phyloP scores from a whole-genome alignment of 768 basidiomycete species.

The Mycena vitilis region DNA sequence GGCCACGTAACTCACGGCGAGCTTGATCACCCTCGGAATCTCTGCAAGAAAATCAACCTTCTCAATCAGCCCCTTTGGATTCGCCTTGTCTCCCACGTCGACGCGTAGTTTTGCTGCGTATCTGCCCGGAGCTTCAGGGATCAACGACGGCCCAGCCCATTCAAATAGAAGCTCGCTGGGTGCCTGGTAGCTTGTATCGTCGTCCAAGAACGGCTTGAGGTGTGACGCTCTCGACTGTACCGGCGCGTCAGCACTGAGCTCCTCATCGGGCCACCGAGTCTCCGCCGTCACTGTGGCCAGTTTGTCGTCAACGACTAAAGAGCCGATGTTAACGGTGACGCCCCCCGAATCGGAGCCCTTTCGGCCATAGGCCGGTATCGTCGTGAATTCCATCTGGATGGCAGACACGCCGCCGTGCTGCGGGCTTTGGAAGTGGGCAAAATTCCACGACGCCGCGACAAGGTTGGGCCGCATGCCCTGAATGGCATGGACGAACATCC shows the following conservation, averaged over 20 bases:
- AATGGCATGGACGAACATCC: slow-evolving; percentile 95
- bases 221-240: slow-evolving; percentile 78
- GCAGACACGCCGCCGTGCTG: slow-evolving; percentile 83
- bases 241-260: slow-evolving; percentile 52
- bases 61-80: slow-evolving; percentile 84
- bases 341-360: slow-evolving; percentile 85
- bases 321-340: slow-evolving; percentile 88
- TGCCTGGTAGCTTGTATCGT: slow-evolving; percentile 83
- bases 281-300: slow-evolving; percentile 82
- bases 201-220: slow-evolving; percentile 68
- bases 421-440: slow-evolving; percentile 87
- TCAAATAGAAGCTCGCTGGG: slow-evolving; percentile 78
- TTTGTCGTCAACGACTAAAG: slow-evolving; percentile 83
- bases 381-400: slow-evolving; percentile 96
- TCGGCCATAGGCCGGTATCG: slow-evolving; percentile 81
- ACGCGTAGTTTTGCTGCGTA: slow-evolving; percentile 67
- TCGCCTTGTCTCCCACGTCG: slow-evolving; percentile 67
- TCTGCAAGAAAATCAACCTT: slow-evolving; percentile 97
- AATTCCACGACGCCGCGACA: slow-evolving; percentile 95
- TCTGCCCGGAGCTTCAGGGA: slow-evolving; percentile 61
- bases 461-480: slow-evolving; percentile 98
- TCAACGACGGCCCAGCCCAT: slow-evolving; percentile 81
- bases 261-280: slow-evolving; percentile 79
- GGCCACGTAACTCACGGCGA: slow-evolving; percentile 92
- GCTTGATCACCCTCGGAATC: slow-evolving; percentile 91